Evolutionary conservation across 2,329 filamentous ascomycete genomes (phyloP), one percentile per base, ranked within the genome.

Genomic region (Fusarium gaditjirri): DNA sequence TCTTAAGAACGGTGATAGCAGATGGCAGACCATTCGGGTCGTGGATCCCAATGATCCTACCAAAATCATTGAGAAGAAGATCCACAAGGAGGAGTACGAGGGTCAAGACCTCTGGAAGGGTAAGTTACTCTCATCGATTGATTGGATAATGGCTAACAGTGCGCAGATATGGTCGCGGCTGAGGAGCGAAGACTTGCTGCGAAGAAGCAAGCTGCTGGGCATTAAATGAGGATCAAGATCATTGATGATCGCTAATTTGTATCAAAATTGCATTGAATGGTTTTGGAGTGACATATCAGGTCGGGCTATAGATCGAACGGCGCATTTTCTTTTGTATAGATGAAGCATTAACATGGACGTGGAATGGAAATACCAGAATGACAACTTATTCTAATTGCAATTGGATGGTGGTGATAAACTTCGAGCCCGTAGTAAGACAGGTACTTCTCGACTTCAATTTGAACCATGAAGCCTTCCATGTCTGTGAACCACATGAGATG

Each of bases 81-180:
- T 96, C 59, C 93, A 97, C 81, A 93, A 94, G 84, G 94, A 97
- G 85, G 87, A 93, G 68, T 96, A 97, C 81, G 88, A 91, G 79
- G 93, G 94, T 42, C 93, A 97, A 84, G 95, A 98, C 82, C 87
- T 98, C 76, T 99, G 96, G 96, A 96, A 90, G 86, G 92, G 91
- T 93, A 83, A 80, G 89, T 56, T 0, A 5, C 3, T 8, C 16
- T 2, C 5, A 14, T 27, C 6, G 11, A n/a, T 49, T 5, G 39
- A 14, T 5, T 8, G 17, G 33, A 35, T 3, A 8, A 23, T 25
- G 12, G n/a, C 53, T 73, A 72, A 65, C 74, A 46, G 16, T 49
- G 21, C n/a, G 35, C 75, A 93, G 92, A 95, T 77, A 95, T 95
- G 93, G 92, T 95, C 49, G 93, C 89, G 66, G 90, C 93, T 27